Evolutionary conservation across 345 rosid species (phyloP).

Genomic region (Populus alba): DNA sequence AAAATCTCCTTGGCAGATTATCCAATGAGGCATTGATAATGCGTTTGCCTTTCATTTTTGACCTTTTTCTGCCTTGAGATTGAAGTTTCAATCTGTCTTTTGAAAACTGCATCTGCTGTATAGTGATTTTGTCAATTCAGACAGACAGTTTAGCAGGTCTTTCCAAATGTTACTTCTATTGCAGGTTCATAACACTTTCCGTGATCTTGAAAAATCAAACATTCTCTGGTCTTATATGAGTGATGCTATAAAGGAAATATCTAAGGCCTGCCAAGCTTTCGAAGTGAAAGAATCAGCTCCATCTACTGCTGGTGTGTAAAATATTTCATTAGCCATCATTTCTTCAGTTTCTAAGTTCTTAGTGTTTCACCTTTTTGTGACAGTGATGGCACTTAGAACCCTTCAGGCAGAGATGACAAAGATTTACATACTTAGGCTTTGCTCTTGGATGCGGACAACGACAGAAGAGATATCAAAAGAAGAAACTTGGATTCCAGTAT

Average conservation of each 20-base stretch:
- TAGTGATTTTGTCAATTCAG: constrained; percentile 5
- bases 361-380: constrained; percentile 29
- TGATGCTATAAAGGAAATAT: constrained; percentile 75
- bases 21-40: background rate
- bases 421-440: constrained; percentile 77
- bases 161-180: constrained; percentile 18
- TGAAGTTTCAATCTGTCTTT: background rate
- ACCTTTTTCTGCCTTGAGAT: background rate
- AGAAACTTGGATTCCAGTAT: constrained; percentile 86
- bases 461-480: constrained; percentile 71
- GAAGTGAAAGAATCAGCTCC: constrained; percentile 93
- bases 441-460: constrained; percentile 92
- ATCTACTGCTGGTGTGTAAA: constrained; percentile 62
- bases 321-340: constrained; percentile 22
- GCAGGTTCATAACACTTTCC: constrained; percentile 78
- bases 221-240: constrained; percentile 75
- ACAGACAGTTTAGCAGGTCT: constrained; percentile 5
- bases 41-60: background rate
- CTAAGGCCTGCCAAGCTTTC: constrained; percentile 86
- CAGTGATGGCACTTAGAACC: constrained; percentile 68
- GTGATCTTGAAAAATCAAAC: constrained; percentile 78
- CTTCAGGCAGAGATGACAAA: constrained; percentile 78
- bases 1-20: background rate
- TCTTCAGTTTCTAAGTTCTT: constrained; percentile 24
- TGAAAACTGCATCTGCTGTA: background rate